phyloP scores from a whole-genome alignment of 208 protist genomes.

The Lotmaria passim region DNA sequence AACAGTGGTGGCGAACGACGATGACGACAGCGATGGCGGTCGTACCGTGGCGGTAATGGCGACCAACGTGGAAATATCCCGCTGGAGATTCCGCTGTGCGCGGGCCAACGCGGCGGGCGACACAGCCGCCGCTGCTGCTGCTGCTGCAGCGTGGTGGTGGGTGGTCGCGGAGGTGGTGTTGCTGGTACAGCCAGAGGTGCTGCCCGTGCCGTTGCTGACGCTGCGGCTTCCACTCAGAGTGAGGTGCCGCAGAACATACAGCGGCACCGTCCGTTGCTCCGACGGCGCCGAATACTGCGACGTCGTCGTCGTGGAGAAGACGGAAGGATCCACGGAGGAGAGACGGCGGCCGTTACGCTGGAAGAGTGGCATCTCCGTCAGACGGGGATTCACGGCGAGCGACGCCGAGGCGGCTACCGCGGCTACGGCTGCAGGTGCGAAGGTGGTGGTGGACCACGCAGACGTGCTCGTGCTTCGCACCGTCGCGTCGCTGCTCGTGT shows the following conservation, averaged over 20 bases:
- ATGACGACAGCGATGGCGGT: neutral
- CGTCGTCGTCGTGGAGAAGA: neutral
- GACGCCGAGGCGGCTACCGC: neutral
- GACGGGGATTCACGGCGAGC: neutral
- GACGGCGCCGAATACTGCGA: neutral
- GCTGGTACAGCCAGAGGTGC: constrained; percentile 6
- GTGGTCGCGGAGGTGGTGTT: neutral
- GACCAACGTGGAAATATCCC: constrained; percentile 39
- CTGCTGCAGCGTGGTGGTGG: neutral
- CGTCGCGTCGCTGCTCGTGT: constrained; percentile 9
- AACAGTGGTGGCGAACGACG: neutral
- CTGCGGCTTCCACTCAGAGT: constrained; percentile 18
- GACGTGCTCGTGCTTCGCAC: constrained; percentile 9
- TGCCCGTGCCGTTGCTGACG: constrained; percentile 1
- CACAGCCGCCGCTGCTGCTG: neutral
- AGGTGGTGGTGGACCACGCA: constrained; percentile 3
- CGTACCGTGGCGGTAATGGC: constrained; percentile 28
- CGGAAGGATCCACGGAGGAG: constrained; percentile 5
- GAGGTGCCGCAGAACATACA: constrained; percentile 19
- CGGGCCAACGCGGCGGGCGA: constrained; percentile 7
- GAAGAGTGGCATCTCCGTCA: neutral
- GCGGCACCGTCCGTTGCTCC: neutral
- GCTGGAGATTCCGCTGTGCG: constrained; percentile 35
- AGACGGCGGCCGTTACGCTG: constrained; percentile 16
- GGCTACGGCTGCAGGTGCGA: neutral